Evolutionary conservation across 805 yeast genomes (phyloP).

Genomic region (Suhomyces sp.): DNA sequence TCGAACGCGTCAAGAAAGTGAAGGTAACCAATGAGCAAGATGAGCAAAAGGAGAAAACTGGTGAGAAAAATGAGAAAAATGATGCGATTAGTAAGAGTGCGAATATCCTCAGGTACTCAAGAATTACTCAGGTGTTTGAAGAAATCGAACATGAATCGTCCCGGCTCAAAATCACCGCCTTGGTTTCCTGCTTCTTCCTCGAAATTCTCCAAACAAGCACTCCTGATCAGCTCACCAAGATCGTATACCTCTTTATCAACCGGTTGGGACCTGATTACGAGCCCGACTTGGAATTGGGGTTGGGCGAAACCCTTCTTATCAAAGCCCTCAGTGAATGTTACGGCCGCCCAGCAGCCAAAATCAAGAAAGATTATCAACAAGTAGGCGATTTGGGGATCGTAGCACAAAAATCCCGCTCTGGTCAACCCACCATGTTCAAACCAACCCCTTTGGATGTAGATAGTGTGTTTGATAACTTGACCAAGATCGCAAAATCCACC

Average conservation of each 20-base stretch:
- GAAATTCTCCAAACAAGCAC: constrained; percentile 51
- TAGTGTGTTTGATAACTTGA: constrained; percentile 69
- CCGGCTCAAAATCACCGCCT: constrained; percentile 74
- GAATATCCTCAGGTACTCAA: not conserved
- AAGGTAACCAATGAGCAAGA: not conserved
- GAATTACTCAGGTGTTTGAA: constrained; percentile 60
- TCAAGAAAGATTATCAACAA: constrained; percentile 71
- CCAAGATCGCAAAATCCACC: constrained; percentile 69
- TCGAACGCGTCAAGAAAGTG: not conserved
- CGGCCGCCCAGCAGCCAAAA: constrained; percentile 69
- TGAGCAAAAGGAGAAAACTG: not conserved
- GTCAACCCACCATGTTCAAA: constrained; percentile 90
- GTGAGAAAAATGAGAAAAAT: not conserved
- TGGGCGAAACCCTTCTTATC: constrained; percentile 85
- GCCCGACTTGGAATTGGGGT: constrained; percentile 82
- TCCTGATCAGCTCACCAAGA: constrained; percentile 54
- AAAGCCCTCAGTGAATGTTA: constrained; percentile 90
- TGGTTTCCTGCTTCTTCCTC: constrained; percentile 69
- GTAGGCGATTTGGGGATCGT: constrained; percentile 90
- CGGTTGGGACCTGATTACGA: constrained; percentile 94
- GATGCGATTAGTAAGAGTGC: not conserved
- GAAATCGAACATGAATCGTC: constrained; percentile 77
- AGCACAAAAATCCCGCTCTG: constrained; percentile 77
- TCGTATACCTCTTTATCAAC: constrained; percentile 83
- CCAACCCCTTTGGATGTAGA: constrained; percentile 77